A percentile compares a stretch with the other conserved stretches of the same genome.
These are phyloP conservation scores for Colletotrichum neosansevieriae DNA, from an alignment of 2,329 filamentous ascomycete species.

Conservation along the genomic window DNA sequence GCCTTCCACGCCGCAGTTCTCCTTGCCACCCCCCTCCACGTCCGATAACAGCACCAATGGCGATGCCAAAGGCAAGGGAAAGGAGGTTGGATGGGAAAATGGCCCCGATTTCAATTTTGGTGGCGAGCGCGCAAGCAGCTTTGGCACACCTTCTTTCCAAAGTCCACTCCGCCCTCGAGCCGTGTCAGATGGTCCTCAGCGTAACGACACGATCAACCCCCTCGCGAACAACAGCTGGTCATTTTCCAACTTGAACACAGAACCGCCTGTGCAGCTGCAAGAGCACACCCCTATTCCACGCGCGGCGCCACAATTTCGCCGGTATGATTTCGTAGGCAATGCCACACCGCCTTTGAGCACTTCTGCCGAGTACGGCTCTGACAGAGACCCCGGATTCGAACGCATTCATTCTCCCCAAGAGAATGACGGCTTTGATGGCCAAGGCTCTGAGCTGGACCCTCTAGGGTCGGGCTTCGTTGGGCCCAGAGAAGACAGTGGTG, in stretches of 20 bases:
- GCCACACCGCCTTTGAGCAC: slow-evolving; percentile 24
- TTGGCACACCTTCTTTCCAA: slow-evolving; percentile 18
- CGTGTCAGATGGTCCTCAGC: slow-evolving; percentile 67
- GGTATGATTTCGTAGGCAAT: background rate
- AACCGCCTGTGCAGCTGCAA: slow-evolving; percentile 25
- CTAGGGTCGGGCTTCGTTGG: background rate
- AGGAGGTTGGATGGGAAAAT: slow-evolving; percentile 23
- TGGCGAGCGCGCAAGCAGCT: slow-evolving; percentile 21
- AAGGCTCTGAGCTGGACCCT: background rate
- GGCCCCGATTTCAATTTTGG: slow-evolving; percentile 14
- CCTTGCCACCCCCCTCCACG: slow-evolving; percentile 28
- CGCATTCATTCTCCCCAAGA: background rate
- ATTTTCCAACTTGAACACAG: slow-evolving; percentile 58
- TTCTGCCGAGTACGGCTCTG: slow-evolving; percentile 17
- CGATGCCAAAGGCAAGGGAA: slow-evolving; percentile 42
- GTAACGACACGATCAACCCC: slow-evolving; percentile 59
- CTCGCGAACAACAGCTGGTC: slow-evolving; percentile 73
- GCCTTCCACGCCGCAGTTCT: slow-evolving; percentile 39
- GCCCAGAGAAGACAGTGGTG: background rate
- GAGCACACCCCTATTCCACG: slow-evolving; percentile 11
- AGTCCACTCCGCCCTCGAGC: slow-evolving; percentile 60
- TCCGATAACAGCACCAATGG: slow-evolving; percentile 13
- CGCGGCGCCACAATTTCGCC: background rate
- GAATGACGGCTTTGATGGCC: background rate
- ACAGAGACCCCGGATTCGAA: slow-evolving; percentile 6